phyloP scores from a whole-genome alignment of 2,329 filamentous ascomycete genomes.

The Cladosporium halotolerans region DNA sequence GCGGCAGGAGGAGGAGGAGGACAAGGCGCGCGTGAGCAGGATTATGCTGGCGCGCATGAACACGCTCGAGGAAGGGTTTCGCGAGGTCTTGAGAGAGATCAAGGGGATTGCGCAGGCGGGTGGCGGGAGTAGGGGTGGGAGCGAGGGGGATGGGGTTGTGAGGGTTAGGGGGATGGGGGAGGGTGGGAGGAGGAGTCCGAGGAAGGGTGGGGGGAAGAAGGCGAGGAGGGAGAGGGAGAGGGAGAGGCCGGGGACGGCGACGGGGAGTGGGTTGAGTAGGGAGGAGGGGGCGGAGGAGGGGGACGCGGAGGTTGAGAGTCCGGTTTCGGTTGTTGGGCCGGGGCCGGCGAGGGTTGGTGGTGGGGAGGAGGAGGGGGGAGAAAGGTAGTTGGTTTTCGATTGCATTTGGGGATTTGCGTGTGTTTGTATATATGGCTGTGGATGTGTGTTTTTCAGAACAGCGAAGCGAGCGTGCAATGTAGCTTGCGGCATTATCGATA shows the following conservation, averaged over 20 bases:
- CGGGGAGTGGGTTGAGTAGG: slow-evolving; percentile 6
- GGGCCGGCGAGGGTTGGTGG: slow-evolving; percentile 10
- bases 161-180: slow-evolving; percentile 4
- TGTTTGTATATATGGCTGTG: too few relatives aligned
- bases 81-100: slow-evolving; percentile 51
- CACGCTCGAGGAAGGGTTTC: slow-evolving; percentile 82
- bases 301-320: background rate
- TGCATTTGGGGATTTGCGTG: too few relatives aligned
- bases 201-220: slow-evolving; percentile 18
- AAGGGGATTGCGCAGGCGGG: slow-evolving; percentile 23
- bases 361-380: slow-evolving; percentile 1
- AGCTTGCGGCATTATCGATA: too few relatives aligned
- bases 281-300: background rate
- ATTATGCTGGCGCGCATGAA: slow-evolving; percentile 88
- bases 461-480: too few relatives aligned
- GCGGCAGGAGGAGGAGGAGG: slow-evolving; percentile 38
- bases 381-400: background rate
- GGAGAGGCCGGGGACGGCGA: slow-evolving; percentile 15
- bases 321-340: slow-evolving; percentile 8
- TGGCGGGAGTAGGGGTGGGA: slow-evolving; percentile 21
- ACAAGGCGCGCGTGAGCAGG: slow-evolving; percentile 68
- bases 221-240: slow-evolving; percentile 20
- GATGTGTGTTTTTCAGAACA: too few relatives aligned
- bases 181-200: slow-evolving; percentile 23
- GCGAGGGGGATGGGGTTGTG: slow-evolving; percentile 18